Conservation (phyloP, 2,329 filamentous ascomycete genomes). For the Microdochium paspali region DNA sequence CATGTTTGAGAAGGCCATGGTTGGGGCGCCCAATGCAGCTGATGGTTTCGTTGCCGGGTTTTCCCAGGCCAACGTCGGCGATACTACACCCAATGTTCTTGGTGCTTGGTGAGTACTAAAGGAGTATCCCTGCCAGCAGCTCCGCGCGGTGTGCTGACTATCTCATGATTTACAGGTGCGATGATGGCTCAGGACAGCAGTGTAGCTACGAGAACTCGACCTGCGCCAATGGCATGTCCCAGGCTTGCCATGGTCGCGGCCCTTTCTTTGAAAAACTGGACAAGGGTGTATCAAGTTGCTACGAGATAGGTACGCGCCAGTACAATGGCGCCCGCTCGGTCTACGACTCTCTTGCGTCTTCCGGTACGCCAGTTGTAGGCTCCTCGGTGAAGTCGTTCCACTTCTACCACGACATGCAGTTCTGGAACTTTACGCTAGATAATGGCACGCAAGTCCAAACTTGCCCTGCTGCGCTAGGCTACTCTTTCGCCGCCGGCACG, state of each 20-base stretch:
- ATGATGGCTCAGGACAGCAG: constrained; percentile 63
- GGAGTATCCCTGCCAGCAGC: neutral
- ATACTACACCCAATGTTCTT: constrained; percentile 75
- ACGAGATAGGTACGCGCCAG: constrained; percentile 63
- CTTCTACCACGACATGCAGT: constrained; percentile 68
- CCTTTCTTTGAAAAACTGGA: constrained; percentile 58
- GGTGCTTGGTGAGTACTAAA: constrained; percentile 59
- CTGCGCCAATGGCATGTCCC: constrained; percentile 56
- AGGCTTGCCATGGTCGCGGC: constrained; percentile 62
- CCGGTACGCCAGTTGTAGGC: constrained; percentile 44
- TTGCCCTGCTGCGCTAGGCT: constrained; percentile 78
- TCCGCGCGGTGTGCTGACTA: neutral
- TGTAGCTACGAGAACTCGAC: constrained; percentile 73
- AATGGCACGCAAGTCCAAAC: constrained; percentile 65
- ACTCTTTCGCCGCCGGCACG: constrained; percentile 84
- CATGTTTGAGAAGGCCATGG: constrained; percentile 66
- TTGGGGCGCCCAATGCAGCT: constrained; percentile 39
- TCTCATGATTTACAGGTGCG: constrained; percentile 39
- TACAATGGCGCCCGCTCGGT: constrained; percentile 47
- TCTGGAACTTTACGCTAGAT: constrained; percentile 60
- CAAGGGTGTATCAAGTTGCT: constrained; percentile 65
- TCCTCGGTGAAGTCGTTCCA: constrained; percentile 69
- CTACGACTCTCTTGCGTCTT: constrained; percentile 36
- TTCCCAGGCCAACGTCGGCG: constrained; percentile 83
- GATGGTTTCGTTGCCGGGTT: constrained; percentile 78